Evolutionary conservation across 805 yeast genomes (phyloP).

Genomic region (Candida odintsovae): DNA sequence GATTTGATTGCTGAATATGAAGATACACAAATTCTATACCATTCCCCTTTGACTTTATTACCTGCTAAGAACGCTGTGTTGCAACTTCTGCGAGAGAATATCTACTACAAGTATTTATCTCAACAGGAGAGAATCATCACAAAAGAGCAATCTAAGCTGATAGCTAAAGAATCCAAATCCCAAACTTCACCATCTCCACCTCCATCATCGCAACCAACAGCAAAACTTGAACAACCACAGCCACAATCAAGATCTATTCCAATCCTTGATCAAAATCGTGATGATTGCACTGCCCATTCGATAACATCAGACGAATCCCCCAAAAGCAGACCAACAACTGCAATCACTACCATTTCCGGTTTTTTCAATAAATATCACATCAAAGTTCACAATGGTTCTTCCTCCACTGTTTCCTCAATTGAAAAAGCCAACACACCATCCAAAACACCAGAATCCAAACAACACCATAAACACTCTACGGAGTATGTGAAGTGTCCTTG

Average conservation of each 20-base stretch:
- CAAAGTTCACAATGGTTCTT: constrained; percentile 4
- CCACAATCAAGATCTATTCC: not conserved
- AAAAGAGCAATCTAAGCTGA: constrained; percentile 3
- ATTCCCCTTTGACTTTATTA: constrained; percentile 26
- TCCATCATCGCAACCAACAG: not conserved
- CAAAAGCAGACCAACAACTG: constrained; percentile 2
- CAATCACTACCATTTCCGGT: constrained; percentile 9
- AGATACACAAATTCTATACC: constrained; percentile 23
- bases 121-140: constrained; percentile 16
- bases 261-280: not conserved
- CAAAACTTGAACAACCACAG: not conserved
- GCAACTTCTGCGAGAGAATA: constrained; percentile 28
- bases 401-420: not conserved
- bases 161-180: not conserved
- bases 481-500: constrained; percentile 14
- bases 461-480: constrained; percentile 1
- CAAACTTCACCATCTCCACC: not conserved
- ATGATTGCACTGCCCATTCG: not conserved
- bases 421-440: not conserved
- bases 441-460: not conserved
- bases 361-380: constrained; percentile 14
- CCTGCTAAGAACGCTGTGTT: constrained; percentile 27
- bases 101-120: constrained; percentile 25
- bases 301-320: constrained; percentile 3
- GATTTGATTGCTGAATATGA: constrained; percentile 23